A percentile compares a stretch with the other conserved stretches of the same genome.
These are phyloP conservation scores for Solanum tarijense DNA, from an alignment of 257 asterid genomes.

Conservation along the genomic window DNA sequence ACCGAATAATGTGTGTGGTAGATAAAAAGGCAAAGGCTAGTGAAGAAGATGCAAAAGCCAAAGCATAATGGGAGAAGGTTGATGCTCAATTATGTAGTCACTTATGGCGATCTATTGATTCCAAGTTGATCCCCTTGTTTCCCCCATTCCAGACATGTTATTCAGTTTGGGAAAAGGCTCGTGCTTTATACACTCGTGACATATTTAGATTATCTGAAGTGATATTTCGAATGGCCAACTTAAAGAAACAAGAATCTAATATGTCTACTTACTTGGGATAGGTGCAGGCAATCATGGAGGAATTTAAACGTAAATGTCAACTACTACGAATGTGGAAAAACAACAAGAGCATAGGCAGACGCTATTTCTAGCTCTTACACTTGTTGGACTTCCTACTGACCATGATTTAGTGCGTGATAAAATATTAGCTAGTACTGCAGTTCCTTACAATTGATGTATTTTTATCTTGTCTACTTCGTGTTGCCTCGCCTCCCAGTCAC, in stretches of 20 bases:
- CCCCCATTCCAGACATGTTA: neutral
- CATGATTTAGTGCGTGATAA: neutral
- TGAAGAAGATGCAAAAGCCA: neutral
- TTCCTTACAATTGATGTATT: neutral
- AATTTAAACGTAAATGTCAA: neutral
- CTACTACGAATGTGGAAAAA: neutral
- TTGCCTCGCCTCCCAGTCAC: neutral
- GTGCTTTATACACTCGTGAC: neutral
- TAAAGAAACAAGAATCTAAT: neutral
- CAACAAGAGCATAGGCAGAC: neutral
- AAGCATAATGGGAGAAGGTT: neutral
- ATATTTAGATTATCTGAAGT: neutral
- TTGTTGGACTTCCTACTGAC: neutral
- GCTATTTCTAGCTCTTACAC: neutral
- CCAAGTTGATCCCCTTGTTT: neutral
- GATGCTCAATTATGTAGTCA: neutral
- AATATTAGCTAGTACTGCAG: neutral
- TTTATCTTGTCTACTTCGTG: neutral
- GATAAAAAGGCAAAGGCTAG: neutral
- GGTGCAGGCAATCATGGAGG: neutral
- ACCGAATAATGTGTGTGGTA: neutral
- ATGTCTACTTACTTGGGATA: neutral
- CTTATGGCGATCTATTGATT: neutral
- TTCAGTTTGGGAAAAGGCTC: neutral
- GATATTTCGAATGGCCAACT: neutral